Evolutionary conservation across 2,329 filamentous ascomycete genomes (phyloP).

Genomic region (Phyllosticta ampelicida): DNA sequence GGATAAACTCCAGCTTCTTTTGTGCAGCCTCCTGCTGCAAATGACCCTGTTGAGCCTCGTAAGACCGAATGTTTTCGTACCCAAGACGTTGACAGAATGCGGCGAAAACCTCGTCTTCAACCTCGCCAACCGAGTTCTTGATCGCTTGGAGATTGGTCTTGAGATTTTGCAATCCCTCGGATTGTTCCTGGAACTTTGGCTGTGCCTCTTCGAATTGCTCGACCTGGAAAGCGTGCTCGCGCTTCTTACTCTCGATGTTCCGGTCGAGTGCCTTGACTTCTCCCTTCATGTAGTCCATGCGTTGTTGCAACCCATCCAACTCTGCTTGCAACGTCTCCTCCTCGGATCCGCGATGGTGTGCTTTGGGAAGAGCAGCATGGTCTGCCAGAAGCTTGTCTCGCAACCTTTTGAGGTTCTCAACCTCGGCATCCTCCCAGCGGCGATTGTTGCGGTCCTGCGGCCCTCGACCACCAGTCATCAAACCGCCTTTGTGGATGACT

Average conservation of each 20-base stretch:
- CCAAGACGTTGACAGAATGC: conserved; percentile 79
- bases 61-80: conserved; percentile 81
- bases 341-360: conserved; percentile 60
- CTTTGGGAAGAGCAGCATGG: conserved; percentile 67
- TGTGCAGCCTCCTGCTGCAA: conserved; percentile 82
- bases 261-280: conserved; percentile 70
- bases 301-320: conserved; percentile 67
- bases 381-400: conserved; percentile 68
- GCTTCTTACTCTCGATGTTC: conserved; percentile 75
- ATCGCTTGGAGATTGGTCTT: conserved; percentile 45
- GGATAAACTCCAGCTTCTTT: conserved; percentile 76
- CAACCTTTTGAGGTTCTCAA: conserved; percentile 71
- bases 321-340: conserved; percentile 77
- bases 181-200: conserved; percentile 67
- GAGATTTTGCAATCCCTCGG: conserved; percentile 54
- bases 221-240: conserved; percentile 64
- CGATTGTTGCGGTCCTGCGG: conserved; percentile 63
- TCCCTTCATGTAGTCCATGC: conserved; percentile 57
- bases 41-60: conserved; percentile 86
- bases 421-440: conserved; percentile 79
- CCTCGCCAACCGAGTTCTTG: conserved; percentile 57
- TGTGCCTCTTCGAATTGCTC: conserved; percentile 63
- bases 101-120: conserved; percentile 81
- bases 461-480: conserved; percentile 91
- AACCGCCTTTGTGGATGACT: conserved; percentile 89